Conservation (phyloP, 2,329 filamentous ascomycete species). For the Xylariaceae sp. region DNA sequence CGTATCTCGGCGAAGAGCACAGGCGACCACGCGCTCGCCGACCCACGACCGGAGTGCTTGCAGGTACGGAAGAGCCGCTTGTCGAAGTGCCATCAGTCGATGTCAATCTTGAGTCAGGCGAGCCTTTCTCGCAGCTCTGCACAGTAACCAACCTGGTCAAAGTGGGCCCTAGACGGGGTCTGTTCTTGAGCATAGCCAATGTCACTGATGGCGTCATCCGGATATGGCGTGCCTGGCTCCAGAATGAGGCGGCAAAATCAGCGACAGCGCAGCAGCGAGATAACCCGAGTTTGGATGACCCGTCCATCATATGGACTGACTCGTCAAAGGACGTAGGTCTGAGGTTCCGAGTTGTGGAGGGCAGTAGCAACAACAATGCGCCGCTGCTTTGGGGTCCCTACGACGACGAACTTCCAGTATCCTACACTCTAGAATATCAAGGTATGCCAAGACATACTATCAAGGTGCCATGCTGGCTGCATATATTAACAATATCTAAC, state of each 20-base stretch:
- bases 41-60: constrained; percentile 17
- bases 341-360: constrained; percentile 57
- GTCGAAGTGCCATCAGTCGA: constrained; percentile 51
- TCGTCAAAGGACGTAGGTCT: constrained; percentile 60
- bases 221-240: constrained; percentile 70
- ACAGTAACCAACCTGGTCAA: constrained; percentile 65
- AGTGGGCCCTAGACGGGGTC: constrained; percentile 53
- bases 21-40: constrained; percentile 14
- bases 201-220: constrained; percentile 65
- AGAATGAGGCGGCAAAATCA: constrained; percentile 30
- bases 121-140: constrained; percentile 72
- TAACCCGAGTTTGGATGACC: constrained; percentile 17
- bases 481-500: not conserved
- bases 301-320: constrained; percentile 65
- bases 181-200: constrained; percentile 62
- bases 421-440: constrained; percentile 68
- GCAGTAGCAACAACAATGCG: constrained; percentile 32
- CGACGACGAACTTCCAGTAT: constrained; percentile 64
- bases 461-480: no score
- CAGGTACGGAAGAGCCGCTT: constrained; percentile 16
- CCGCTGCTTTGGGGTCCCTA: constrained; percentile 51
- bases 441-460: constrained; percentile 42
- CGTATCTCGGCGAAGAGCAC: constrained; percentile 50
- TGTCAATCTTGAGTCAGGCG: constrained; percentile 62
- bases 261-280: constrained; percentile 18